Evolutionary conservation across 768 basidiomycete species (phyloP).

Genomic region (Baorangia bicolor): DNA sequence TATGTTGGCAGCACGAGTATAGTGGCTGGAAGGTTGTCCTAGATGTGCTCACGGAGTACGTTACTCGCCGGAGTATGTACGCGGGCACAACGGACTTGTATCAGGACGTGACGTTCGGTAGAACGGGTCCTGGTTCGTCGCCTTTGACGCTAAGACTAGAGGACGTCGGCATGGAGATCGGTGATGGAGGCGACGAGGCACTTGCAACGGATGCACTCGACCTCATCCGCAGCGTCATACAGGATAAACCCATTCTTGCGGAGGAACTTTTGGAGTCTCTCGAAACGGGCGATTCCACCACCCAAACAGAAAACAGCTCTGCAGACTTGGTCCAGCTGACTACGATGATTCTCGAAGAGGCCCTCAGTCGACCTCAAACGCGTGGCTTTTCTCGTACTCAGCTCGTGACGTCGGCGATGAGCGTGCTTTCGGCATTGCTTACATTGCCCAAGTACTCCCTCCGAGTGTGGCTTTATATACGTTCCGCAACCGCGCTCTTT

Average conservation of each 20-base stretch:
- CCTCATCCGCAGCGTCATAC: slow-evolving; percentile 74
- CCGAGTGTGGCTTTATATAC: slow-evolving; percentile 85
- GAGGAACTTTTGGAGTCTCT: slow-evolving; percentile 65
- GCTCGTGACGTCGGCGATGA: slow-evolving; percentile 78
- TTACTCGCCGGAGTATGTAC: slow-evolving; percentile 53
- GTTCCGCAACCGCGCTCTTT: slow-evolving; percentile 76
- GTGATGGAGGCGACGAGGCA: slow-evolving; percentile 57
- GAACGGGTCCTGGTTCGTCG: slow-evolving; percentile 38
- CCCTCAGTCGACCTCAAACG: slow-evolving; percentile 53
- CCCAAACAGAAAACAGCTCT: slow-evolving; percentile 51
- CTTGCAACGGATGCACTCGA: slow-evolving; percentile 74
- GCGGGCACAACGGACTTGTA: slow-evolving; percentile 40
- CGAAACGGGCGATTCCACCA: slow-evolving; percentile 37
- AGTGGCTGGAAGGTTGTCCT: slow-evolving; percentile 85
- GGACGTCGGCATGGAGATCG: slow-evolving; percentile 73
- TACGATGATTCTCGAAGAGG: slow-evolving; percentile 78
- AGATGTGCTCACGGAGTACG: slow-evolving; percentile 78
- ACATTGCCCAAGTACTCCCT: slow-evolving; percentile 73
- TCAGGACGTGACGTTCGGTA: slow-evolving; percentile 53
- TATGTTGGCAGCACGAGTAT: slow-evolving; percentile 79
- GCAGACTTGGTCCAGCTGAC: slow-evolving; percentile 79
- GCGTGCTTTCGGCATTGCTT: slow-evolving; percentile 75
- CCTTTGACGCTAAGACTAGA: slow-evolving; percentile 51
- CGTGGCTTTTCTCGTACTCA: slow-evolving; percentile 50
- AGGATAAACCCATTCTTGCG: slow-evolving; percentile 64